Percentiles rank a stretch among this genome's conserved stretches.
Evolutionary conservation across 148 eudicot genomes (phyloP).

Genomic region (Vaccinium corymbosum): DNA sequence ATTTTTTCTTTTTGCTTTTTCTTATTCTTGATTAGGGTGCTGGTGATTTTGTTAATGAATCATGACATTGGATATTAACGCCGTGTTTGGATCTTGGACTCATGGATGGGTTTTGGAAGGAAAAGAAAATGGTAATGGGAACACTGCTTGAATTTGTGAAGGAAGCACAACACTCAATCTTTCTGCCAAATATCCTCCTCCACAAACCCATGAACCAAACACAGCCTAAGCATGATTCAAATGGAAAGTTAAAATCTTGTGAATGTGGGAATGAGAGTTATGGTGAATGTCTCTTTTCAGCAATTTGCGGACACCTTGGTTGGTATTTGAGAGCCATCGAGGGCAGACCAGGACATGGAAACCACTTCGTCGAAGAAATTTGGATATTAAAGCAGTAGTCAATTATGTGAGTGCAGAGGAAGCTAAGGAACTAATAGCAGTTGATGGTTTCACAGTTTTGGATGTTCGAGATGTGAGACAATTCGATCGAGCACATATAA

Average conservation of each 20-base stretch:
- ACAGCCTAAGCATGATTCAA: background rate
- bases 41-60: slow-evolving; percentile 11
- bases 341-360: slow-evolving; percentile 27
- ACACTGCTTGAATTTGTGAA: background rate
- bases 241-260: slow-evolving; percentile 1
- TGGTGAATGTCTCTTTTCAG: slow-evolving; percentile 47
- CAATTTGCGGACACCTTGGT: slow-evolving; percentile 51
- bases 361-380: slow-evolving; percentile 31
- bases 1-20: background rate
- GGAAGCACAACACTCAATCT: background rate
- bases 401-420: slow-evolving; percentile 68
- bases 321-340: slow-evolving; percentile 42
- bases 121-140: background rate
- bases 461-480: slow-evolving; percentile 80
- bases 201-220: background rate
- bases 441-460: slow-evolving; percentile 60
- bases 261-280: slow-evolving; percentile 26
- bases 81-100: background rate
- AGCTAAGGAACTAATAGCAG: slow-evolving; percentile 69
- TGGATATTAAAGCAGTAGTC: slow-evolving; percentile 59
- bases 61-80: background rate
- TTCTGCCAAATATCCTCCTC: background rate
- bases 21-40: background rate
- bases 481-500: slow-evolving; percentile 79
- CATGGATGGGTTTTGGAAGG: background rate